Percentiles rank a stretch among this genome's conserved stretches.
Evolutionary conservation across 257 asterid species (phyloP).

Genomic region (Misopates orontium): DNA sequence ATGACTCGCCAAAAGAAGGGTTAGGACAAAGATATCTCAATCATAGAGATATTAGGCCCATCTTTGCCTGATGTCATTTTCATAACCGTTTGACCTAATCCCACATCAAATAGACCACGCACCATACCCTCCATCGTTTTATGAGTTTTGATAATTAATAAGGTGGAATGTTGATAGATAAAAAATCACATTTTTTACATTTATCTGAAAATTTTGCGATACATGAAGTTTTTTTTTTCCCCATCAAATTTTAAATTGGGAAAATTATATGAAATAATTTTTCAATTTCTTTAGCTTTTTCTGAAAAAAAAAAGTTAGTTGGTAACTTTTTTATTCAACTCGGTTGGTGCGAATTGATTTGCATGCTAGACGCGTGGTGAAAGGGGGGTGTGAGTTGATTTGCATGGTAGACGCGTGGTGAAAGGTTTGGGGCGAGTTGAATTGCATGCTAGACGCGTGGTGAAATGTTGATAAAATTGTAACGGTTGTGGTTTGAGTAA

Average conservation of each 20-base stretch:
- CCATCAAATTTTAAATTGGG: neutral
- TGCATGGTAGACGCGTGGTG: constrained; percentile 2
- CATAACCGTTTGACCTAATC: constrained; percentile 42
- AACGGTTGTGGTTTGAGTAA: neutral
- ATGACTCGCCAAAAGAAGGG: constrained; percentile 14
- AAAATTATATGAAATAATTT: neutral
- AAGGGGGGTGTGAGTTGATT: neutral
- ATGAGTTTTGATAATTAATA: neutral
- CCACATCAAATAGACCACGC: constrained; percentile 8
- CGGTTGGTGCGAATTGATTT: neutral
- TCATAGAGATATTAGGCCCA: constrained; percentile 30
- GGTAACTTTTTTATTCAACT: neutral
- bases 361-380: constrained; percentile 3
- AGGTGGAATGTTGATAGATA: neutral
- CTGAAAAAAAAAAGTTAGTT: neutral
- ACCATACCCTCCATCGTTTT: neutral
- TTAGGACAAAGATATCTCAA: constrained; percentile 33
- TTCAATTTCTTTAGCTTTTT: neutral
- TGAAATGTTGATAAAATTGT: neutral
- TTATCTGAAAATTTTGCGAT: too few species aligned
- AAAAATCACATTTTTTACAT: too few species aligned
- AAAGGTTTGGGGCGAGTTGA: neutral
- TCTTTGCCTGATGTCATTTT: constrained; percentile 40
- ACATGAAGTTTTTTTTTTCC: neutral
- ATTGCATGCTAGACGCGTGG: constrained; percentile 4